Base-by-base conservation (phyloP, 176 grass and related monocot genomes). In the Bonia amplexicaulis region DNA sequence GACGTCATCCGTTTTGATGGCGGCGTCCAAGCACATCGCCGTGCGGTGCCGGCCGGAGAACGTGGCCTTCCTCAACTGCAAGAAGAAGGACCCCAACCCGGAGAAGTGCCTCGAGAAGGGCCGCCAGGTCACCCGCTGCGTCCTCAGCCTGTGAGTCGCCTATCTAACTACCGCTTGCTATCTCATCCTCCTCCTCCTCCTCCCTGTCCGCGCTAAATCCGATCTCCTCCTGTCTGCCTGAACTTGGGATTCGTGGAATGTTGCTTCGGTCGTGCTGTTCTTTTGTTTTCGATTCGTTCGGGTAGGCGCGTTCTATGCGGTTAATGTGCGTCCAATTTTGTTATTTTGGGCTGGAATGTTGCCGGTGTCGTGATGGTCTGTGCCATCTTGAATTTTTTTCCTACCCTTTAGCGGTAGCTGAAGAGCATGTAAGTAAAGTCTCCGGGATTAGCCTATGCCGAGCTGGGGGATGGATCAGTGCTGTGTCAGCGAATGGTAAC, bases 51-150 rank as follows among this genome's bases (percentile, higher is more conserved):
- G 92, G 70, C 75, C 94, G 3, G 90, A 97, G 87, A 97, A 97
- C 79, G 66, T 97, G 26, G 94, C 89, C 71, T 97, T 97, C 87
- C 91, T 97, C 87, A 97, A 97, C 83, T 97, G 92, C 85, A 97
- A 97, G 94, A 97, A 97, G 87, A 97, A 97, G 89, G 94, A 97
- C 52, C 78, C 89, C 64, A 94, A 97, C 81, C 92, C 92, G 12
- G 89, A 97, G 80, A 97, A 92, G 85, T 97, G 94, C 80, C 92
- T 97, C 65, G 94, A 97, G 64, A 97, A 92, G 80, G 94, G 94
- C 17, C 94, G 92, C 35, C 89, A 94, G 76, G 94, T 97, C 79
- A 94, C 87, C 25, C 79, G 71, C 6, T 97, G 94, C 82, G 90
- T 97, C 64, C 80, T 97, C 74, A 85, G 72, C 85, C 87, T 97